Base-by-base conservation (phyloP, 1,284 basidiomycete species). In the Tilletia indica region DNA sequence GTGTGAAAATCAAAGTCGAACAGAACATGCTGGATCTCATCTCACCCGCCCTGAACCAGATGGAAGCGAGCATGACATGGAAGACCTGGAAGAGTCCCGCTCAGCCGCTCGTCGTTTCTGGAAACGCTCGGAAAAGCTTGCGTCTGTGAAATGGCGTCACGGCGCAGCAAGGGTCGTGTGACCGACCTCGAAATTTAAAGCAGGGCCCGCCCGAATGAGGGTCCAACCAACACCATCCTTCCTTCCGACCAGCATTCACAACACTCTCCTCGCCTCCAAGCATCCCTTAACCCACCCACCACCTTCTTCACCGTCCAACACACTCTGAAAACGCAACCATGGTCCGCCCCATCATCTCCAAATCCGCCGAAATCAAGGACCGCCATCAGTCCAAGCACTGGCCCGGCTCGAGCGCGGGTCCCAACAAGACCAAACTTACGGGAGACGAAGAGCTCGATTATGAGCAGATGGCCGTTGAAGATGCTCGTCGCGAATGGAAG, bases 391-490 rank as follows among this genome's bases (percentile, higher is more conserved):
- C 61, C 16, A 64, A 64, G 61, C 12, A 64, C 61, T 64, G 61
- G 61, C 61, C 61, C 34, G 61, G 61, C 61, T 64, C 61, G 14
- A 38, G 34, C 31, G 61, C 61, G 8, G 61, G 61, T 12, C 61
- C 61, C 16, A 64, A 64, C 61, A 64, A 64, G 61, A 39, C 9
- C 34, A 34, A 38, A 21, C 34, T n/a, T 16, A 38, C 34, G 14
- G 61, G 34, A 1, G 61, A 64, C 34, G 61, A 64, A 9, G 34
- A 64, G 61, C 61, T 64, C 36, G 61, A 64, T 39, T 64, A 64
- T 34, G 61, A 64, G 21, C 9, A 64, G 36, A 11, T 38, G 36
- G 61, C 61, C 1, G 36, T 14, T 4, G 61, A 64, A 21, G 61
- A 64, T 39, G 61, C 61, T 6, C 31, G 36, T 25, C 61, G 61